Percentiles rank a stretch among this genome's conserved stretches.
Evolutionary conservation across 148 eudicot species (phyloP).

Genomic region (Rhododendron ferrugineum): DNA sequence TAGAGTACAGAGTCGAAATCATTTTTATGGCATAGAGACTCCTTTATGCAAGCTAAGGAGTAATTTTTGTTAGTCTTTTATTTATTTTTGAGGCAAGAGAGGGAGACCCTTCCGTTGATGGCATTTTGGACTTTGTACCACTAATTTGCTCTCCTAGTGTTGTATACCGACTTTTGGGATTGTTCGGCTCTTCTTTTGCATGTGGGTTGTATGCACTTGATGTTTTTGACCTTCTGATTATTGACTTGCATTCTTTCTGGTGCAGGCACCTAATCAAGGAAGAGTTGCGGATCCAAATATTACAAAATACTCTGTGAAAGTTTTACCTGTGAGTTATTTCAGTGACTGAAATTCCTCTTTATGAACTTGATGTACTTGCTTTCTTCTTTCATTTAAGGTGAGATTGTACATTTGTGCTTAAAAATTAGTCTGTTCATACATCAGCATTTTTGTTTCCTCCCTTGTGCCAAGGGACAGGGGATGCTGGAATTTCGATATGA

Average conservation of each 20-base stretch:
- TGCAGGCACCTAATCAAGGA: conserved; percentile 71
- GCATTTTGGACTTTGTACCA: background rate
- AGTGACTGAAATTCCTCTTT: background rate
- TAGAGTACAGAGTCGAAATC: background rate
- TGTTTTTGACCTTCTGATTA: background rate
- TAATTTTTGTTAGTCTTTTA: background rate
- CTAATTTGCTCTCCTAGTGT: background rate
- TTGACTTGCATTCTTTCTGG: background rate
- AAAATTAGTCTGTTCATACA: background rate
- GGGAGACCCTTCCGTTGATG: background rate
- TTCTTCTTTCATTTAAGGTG: background rate
- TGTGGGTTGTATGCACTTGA: background rate
- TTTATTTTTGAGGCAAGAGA: background rate
- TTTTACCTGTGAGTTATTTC: conserved; percentile 68
- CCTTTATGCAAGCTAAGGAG: background rate
- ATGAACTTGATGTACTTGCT: background rate
- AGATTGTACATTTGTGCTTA: background rate
- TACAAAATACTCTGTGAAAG: conserved; percentile 88
- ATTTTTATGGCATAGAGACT: background rate
- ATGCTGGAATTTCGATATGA: background rate
- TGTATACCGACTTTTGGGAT: background rate
- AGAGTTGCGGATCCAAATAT: conserved; percentile 72
- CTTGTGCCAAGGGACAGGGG: background rate
- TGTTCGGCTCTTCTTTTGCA: background rate
- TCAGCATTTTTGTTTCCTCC: background rate